A percentile compares a stretch with the other conserved stretches of the same genome.
Evolutionary conservation across 306 rosid species (phyloP).

Genomic region (Inga oerstediana): DNA sequence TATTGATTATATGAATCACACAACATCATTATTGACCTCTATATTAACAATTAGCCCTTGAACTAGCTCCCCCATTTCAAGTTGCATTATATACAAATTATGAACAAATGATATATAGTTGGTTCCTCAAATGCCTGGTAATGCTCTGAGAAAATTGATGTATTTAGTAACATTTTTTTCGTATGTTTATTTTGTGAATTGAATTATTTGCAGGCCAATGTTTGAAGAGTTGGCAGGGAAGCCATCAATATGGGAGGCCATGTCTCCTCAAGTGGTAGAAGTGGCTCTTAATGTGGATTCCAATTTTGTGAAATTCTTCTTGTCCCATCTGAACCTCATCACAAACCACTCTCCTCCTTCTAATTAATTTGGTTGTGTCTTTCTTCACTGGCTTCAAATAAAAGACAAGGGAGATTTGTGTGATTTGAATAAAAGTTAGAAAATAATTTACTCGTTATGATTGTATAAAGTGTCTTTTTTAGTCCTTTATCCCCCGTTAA

Average conservation of each 20-base stretch:
- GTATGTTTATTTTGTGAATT: background rate
- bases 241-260: conserved; percentile 40
- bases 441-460: background rate
- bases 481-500: no score
- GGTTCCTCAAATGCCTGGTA: no score
- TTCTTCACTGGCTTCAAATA: background rate
- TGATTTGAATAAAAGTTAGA: background rate
- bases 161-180: background rate
- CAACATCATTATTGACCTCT: no score
- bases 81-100: no score
- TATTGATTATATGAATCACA: no score
- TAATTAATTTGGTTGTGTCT: background rate
- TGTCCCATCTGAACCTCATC: conserved; percentile 28
- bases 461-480: no score
- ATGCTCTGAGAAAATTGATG: no score
- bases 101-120: no score
- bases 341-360: background rate
- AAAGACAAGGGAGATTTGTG: background rate
- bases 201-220: conserved; percentile 37
- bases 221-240: conserved; percentile 41
- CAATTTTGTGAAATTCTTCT: conserved; percentile 35
- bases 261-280: conserved; percentile 42
- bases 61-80: no score
- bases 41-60: no score
- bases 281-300: conserved; percentile 38